phyloP scores from a whole-genome alignment of 176 grass and related monocot genomes.

The Sorghum bicolor region Sorghum_bicolor_NCBIv3 NC_012877.2:59508001-59508500 shows the following conservation, averaged over 20 bases:
- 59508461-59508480: conserved; percentile 65
- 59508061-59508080: neutral
- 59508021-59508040: conserved; percentile 25
- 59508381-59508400: neutral
- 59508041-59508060: conserved; percentile 39
- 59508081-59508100: neutral
- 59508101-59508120: neutral
- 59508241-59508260: conserved; percentile 77
- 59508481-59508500: conserved; percentile 53
- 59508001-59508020: conserved; percentile 44
- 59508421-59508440: conserved; percentile 18
- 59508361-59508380: conserved; percentile 20
- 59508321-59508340: conserved; percentile 60
- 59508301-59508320: conserved; percentile 55
- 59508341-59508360: neutral
- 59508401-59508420: conserved; percentile 3
- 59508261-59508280: conserved; percentile 89
- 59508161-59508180: neutral
- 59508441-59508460: conserved; percentile 79
- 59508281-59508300: conserved; percentile 63
- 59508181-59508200: conserved; percentile 5
- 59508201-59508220: conserved; percentile 2
- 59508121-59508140: neutral
- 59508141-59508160: neutral
- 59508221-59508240: conserved; percentile 73